These are phyloP conservation scores for Sungouiozyma intestinalis DNA, from an alignment of 805 yeast genomes.

Conservation along the genomic window DNA sequence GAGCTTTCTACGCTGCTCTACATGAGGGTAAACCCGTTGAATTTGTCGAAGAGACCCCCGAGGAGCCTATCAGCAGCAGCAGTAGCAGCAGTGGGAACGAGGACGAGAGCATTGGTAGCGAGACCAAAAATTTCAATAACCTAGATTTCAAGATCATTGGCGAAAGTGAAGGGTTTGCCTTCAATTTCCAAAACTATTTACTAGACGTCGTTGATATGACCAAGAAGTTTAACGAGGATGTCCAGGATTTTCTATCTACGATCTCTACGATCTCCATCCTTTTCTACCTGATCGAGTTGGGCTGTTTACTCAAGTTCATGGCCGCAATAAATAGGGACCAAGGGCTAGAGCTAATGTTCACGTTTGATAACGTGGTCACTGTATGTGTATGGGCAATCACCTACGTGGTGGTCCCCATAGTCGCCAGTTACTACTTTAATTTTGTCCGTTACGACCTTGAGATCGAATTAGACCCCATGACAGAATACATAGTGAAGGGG, in stretches of 20 bases:
- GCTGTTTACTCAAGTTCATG: slow-evolving; percentile 1
- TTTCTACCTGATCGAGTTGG: slow-evolving; percentile 16
- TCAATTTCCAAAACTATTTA: slow-evolving; percentile 15
- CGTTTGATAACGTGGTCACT: slow-evolving; percentile 5
- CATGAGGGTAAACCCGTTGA: not conserved
- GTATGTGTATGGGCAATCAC: slow-evolving; percentile 11
- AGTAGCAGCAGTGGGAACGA: slow-evolving; percentile 2
- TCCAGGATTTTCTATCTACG: slow-evolving; percentile 20
- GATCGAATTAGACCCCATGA: slow-evolving; percentile 24
- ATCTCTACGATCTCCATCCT: slow-evolving; percentile 14
- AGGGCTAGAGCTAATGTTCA: not conserved
- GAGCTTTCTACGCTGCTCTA: slow-evolving; percentile 13
- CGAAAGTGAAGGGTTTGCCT: slow-evolving; percentile 10
- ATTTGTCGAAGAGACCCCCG: not conserved
- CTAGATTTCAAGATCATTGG: slow-evolving; percentile 5
- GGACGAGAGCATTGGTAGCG: not conserved
- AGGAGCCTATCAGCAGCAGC: slow-evolving; percentile 1
- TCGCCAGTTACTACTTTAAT: slow-evolving; percentile 21
- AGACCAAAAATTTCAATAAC: slow-evolving; percentile 4
- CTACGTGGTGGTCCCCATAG: slow-evolving; percentile 13
- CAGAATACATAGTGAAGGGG: slow-evolving; percentile 19
- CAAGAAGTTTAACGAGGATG: slow-evolving; percentile 12
- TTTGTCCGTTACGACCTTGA: slow-evolving; percentile 23
- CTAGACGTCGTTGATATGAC: slow-evolving; percentile 14
- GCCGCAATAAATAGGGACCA: not conserved